These are phyloP conservation scores for Calonectria multiphialidica DNA, from an alignment of 2,329 filamentous ascomycete genomes.

Conservation along the genomic window DNA sequence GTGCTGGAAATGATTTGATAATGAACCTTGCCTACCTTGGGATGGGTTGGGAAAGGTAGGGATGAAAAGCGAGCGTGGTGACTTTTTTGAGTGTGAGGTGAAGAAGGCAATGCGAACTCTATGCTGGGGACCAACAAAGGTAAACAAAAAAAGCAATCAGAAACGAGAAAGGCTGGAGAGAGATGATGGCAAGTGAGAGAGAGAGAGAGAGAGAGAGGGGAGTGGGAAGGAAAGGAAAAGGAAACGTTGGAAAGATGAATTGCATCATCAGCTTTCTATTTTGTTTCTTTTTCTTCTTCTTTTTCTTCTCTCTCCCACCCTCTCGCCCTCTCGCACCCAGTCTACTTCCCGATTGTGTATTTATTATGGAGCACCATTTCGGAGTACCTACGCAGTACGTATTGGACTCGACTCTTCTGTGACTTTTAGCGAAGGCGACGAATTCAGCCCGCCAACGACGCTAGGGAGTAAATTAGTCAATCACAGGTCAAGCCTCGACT, in stretches of 20 bases:
- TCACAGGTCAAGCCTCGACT: conserved; percentile 15
- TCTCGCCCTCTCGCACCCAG: background rate
- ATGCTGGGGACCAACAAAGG: background rate
- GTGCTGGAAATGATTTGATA: conserved; percentile 5
- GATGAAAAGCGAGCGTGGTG: conserved; percentile 1
- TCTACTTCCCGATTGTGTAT: background rate
- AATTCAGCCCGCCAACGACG: conserved; percentile 21
- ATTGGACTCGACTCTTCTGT: conserved; percentile 4
- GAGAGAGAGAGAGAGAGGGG: background rate
- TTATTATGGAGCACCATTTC: conserved; percentile 1
- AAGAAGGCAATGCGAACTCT: conserved; percentile 7
- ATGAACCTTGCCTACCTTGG: conserved; percentile 6
- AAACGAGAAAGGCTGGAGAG: background rate
- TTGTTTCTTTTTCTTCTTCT: background rate
- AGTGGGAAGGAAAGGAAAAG: too few relatives aligned
- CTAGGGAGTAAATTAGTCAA: conserved; percentile 19
- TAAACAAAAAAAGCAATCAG: background rate
- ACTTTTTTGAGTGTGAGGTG: conserved; percentile 4
- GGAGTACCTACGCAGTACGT: conserved; percentile 7
- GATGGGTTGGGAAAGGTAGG: conserved; percentile 1
- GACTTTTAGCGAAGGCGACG: conserved; percentile 17
- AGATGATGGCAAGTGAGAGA: background rate
- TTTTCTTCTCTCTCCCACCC: background rate
- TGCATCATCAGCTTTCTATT: background rate
- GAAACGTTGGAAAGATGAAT: too few relatives aligned